Conservation (phyloP, 352 stramenopile genomes). For the Halophytophthora batemanensis region DNA sequence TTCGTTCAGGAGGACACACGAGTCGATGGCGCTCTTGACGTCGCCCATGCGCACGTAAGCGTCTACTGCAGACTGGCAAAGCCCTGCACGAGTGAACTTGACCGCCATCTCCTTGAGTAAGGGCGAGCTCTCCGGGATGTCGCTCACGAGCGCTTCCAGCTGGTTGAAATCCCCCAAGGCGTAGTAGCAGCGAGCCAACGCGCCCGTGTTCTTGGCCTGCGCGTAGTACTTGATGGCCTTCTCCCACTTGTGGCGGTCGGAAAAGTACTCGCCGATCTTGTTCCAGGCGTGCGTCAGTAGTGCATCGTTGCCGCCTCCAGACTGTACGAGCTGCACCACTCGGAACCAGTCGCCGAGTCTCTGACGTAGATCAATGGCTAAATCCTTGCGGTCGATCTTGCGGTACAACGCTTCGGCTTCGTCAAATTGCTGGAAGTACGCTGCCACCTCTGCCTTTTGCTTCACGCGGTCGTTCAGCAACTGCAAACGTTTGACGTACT, state of each 20-base stretch:
- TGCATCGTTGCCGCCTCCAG: constrained; percentile 74
- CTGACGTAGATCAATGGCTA: constrained; percentile 90
- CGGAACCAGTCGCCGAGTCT: constrained; percentile 91
- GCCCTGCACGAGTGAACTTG: constrained; percentile 86
- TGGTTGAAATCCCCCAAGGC: constrained; percentile 86
- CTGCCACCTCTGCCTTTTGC: constrained; percentile 88
- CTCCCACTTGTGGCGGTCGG: constrained; percentile 88
- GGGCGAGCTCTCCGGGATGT: constrained; percentile 77
- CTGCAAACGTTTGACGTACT: constrained; percentile 90
- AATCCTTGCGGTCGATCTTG: constrained; percentile 93
- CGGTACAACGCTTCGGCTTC: constrained; percentile 90
- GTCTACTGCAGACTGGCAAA: constrained; percentile 80
- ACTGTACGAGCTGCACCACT: constrained; percentile 85
- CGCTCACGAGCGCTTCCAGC: constrained; percentile 80
- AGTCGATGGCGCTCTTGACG: constrained; percentile 91
- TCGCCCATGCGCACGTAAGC: constrained; percentile 89
- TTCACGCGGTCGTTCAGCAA: constrained; percentile 89
- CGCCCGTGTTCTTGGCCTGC: constrained; percentile 71
- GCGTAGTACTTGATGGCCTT: constrained; percentile 92
- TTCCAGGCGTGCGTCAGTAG: constrained; percentile 81
- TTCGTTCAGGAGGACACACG: constrained; percentile 91
- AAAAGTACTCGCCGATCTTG: constrained; percentile 91
- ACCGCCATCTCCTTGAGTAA: constrained; percentile 83
- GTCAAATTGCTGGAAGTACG: constrained; percentile 91
- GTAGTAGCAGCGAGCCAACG: constrained; percentile 90